phyloP scores from a whole-genome alignment of 768 basidiomycete genomes.

The Hortiboletus flavorubellus region DNA sequence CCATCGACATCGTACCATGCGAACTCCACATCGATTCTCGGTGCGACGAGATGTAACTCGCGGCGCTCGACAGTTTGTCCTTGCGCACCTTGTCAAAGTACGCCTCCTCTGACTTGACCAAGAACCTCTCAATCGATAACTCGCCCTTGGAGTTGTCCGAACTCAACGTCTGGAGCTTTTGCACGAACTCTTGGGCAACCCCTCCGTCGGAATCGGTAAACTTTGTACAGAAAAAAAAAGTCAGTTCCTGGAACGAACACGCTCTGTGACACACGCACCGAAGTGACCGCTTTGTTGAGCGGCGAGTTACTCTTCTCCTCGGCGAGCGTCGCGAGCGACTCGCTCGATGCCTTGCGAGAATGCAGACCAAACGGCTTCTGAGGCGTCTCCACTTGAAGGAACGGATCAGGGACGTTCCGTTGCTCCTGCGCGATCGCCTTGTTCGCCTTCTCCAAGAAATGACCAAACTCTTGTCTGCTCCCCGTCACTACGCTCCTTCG shows the following conservation, averaged over 20 bases:
- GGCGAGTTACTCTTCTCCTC: conserved; percentile 91
- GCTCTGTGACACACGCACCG: conserved; percentile 47
- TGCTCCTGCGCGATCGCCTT: conserved; percentile 78
- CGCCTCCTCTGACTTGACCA: conserved; percentile 87
- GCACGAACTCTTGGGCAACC: conserved; percentile 85
- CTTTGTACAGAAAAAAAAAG: conserved; percentile 33
- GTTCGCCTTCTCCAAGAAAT: conserved; percentile 87
- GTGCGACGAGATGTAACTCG: conserved; percentile 72
- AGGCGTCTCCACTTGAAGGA: conserved; percentile 63
- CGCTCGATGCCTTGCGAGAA: conserved; percentile 80
- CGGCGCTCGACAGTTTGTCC: conserved; percentile 82
- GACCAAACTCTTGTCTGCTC: conserved; percentile 51
- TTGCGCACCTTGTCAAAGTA: conserved; percentile 90
- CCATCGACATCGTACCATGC: conserved; percentile 36
- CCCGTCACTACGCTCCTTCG: conserved; percentile 29
- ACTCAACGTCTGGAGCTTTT: conserved; percentile 72
- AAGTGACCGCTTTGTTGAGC: conserved; percentile 89
- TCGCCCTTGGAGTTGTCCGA: conserved; percentile 90
- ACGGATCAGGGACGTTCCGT: conserved; percentile 78
- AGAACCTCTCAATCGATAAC: conserved; percentile 86
- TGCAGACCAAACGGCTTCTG: conserved; percentile 75
- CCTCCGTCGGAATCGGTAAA: conserved; percentile 95
- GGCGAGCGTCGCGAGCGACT: conserved; percentile 87
- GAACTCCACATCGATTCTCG: conserved; percentile 84
- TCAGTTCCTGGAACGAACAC: neutral